Conservation (phyloP, 257 asterid genomes). For the Marsdenia floribunda region DNA sequence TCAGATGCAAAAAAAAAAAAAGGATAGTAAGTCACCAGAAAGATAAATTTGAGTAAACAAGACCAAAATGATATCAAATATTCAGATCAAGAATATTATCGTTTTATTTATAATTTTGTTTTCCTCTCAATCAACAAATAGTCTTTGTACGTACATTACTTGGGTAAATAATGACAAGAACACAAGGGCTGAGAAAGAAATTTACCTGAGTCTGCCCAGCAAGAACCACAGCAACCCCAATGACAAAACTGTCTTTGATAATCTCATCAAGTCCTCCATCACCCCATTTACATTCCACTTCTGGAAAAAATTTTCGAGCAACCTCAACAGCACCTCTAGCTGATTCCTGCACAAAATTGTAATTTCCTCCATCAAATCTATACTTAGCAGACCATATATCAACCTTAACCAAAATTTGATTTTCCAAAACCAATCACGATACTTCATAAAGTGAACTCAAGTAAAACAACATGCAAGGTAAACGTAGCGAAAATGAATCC, state of each 20-base stretch:
- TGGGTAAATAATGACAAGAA: conserved; percentile 4
- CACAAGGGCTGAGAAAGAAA: neutral
- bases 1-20: neutral
- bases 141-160: neutral
- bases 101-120: neutral
- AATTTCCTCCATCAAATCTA: neutral
- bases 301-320: conserved; percentile 60
- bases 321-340: conserved; percentile 73
- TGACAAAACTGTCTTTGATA: conserved; percentile 58
- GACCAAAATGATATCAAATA: neutral
- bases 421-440: neutral
- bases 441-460: neutral
- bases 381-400: neutral
- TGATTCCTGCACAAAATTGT: conserved; percentile 53
- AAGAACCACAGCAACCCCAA: conserved; percentile 81
- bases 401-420: neutral
- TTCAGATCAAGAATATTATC: neutral
- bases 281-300: conserved; percentile 93
- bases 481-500: neutral
- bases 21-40: neutral
- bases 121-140: neutral
- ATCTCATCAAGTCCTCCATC: conserved; percentile 77
- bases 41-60: neutral
- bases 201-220: conserved; percentile 84
- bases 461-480: neutral